These are phyloP conservation scores for Silene noctiflora DNA, from an alignment of 179 eudicot genomes.

Conservation along the genomic window DNA sequence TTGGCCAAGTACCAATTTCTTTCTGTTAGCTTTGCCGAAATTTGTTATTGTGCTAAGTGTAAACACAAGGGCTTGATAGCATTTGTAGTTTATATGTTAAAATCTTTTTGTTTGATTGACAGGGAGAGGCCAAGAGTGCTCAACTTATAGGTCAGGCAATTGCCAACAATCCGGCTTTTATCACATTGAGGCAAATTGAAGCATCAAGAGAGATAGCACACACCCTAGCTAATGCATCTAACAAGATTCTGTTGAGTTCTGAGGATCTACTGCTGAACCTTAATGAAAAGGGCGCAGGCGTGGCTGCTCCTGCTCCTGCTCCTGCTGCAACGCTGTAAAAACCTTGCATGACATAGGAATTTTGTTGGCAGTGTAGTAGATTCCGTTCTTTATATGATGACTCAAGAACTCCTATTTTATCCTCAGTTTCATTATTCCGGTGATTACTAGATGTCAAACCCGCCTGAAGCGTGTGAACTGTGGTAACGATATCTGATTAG, in stretches of 20 bases:
- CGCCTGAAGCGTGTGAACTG: too few species aligned
- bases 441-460: too few species aligned
- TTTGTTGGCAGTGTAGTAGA: not conserved
- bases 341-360: not conserved
- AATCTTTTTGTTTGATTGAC: not conserved
- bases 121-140: constrained; percentile 80
- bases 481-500: too few species aligned
- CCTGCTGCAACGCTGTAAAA: constrained; percentile 6
- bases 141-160: constrained; percentile 59
- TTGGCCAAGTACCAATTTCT: not conserved
- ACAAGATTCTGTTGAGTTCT: constrained; percentile 39
- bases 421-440: too few species aligned
- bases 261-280: constrained; percentile 58
- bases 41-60: not conserved
- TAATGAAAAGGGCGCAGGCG: not conserved
- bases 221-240: constrained; percentile 34
- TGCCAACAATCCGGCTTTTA: constrained; percentile 54
- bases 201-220: constrained; percentile 56
- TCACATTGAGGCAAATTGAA: constrained; percentile 54
- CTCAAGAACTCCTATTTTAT: too few species aligned
- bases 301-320: not conserved
- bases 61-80: not conserved
- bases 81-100: not conserved
- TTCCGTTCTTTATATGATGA: not conserved
- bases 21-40: not conserved